phyloP scores from a whole-genome alignment of 108 stramenopile genomes.

The Pseudonitzschia multistriata region DNA sequence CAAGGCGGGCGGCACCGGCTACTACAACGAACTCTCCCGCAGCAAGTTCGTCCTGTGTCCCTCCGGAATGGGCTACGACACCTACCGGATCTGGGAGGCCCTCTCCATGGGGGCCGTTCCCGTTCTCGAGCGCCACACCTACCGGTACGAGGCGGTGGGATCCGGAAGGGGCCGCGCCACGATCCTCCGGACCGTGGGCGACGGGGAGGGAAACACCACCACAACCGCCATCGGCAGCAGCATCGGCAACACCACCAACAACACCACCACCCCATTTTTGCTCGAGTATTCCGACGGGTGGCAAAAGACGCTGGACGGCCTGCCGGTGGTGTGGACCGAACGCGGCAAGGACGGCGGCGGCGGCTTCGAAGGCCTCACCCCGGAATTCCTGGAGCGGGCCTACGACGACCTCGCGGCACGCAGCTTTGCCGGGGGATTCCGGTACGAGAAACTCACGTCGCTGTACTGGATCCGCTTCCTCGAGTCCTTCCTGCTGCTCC shows the following conservation, averaged over 20 bases:
- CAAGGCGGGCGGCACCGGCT: constrained; percentile 12
- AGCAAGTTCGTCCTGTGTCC: constrained; percentile 51
- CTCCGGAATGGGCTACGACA: constrained; percentile 53
- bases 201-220: not conserved
- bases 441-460: constrained; percentile 45
- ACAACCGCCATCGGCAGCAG: too few species aligned
- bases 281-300: constrained; percentile 36
- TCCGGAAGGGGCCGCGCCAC: not conserved
- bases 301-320: constrained; percentile 34
- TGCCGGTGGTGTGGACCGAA: constrained; percentile 48
- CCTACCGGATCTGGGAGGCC: constrained; percentile 51
- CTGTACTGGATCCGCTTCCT: constrained; percentile 47
- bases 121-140: constrained; percentile 39
- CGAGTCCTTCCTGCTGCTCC: constrained; percentile 1
- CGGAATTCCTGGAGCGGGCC: constrained; percentile 35
- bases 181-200: too few species aligned
- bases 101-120: constrained; percentile 41
- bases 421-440: constrained; percentile 6
- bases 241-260: not conserved
- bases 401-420: constrained; percentile 32
- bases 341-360: constrained; percentile 36
- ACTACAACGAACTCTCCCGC: constrained; percentile 20
- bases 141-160: not conserved
- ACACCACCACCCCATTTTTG: not conserved
- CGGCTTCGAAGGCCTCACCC: too few species aligned